Conservation (phyloP, 768 basidiomycete genomes). For the Gymnopilus dilepis region DNA sequence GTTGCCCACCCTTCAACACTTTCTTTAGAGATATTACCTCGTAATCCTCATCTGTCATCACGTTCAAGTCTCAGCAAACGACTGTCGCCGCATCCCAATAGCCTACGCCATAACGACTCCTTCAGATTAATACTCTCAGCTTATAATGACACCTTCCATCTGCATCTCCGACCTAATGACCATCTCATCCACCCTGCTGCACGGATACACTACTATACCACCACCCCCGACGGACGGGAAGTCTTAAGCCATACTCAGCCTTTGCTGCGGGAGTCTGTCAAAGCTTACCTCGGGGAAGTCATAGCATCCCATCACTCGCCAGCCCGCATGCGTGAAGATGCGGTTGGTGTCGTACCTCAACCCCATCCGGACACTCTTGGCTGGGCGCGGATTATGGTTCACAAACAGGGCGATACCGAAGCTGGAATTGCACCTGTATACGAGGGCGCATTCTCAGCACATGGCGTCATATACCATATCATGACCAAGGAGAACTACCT, state of each 20-base stretch:
- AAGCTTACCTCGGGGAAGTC: constrained; percentile 79
- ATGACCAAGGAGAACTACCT: constrained; percentile 73
- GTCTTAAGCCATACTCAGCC: constrained; percentile 60
- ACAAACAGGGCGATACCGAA: constrained; percentile 60
- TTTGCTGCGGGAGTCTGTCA: constrained; percentile 65
- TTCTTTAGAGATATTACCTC: constrained; percentile 63
- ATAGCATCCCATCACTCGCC: constrained; percentile 59
- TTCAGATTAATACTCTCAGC: constrained; percentile 73
- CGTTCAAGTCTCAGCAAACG: constrained; percentile 37
- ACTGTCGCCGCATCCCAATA: constrained; percentile 43
- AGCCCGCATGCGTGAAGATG: constrained; percentile 65
- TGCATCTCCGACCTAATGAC: constrained; percentile 81
- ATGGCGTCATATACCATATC: constrained; percentile 73
- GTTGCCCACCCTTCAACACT: constrained; percentile 54
- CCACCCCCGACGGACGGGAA: constrained; percentile 52
- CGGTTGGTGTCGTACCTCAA: constrained; percentile 54
- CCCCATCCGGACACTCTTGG: constrained; percentile 60
- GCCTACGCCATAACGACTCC: constrained; percentile 69
- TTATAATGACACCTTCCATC: constrained; percentile 66
- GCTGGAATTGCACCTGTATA: constrained; percentile 59
- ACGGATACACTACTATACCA: constrained; percentile 68
- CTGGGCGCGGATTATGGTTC: constrained; percentile 80
- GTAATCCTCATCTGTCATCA: constrained; percentile 33
- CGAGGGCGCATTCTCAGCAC: constrained; percentile 76
- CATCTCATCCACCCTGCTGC: constrained; percentile 82